A percentile compares a stretch with the other conserved stretches of the same genome.
Conservation (phyloP, 345 rosid species). For the Camelina neglecta region DNA sequence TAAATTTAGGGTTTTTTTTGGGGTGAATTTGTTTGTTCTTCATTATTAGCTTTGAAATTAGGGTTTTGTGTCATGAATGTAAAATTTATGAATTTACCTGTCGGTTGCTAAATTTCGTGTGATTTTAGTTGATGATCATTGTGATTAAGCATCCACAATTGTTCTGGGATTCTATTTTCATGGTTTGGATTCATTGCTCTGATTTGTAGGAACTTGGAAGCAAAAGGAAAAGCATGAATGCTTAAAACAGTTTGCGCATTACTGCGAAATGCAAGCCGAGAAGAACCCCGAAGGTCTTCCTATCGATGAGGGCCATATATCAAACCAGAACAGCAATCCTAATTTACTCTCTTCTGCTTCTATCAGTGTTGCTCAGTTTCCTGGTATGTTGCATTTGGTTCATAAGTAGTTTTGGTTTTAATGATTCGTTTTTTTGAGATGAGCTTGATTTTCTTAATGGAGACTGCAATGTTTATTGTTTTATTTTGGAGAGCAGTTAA, state of each 20-base stretch:
- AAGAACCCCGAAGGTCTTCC: constrained; percentile 37
- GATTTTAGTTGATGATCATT: constrained; percentile 27
- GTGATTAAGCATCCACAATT: neutral
- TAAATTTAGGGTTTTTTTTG: constrained; percentile 26
- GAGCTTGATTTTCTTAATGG: neutral
- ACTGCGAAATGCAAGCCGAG: constrained; percentile 42
- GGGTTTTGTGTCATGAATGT: constrained; percentile 9
- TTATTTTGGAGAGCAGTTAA: constrained; percentile 57
- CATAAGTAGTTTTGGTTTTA: constrained; percentile 4
- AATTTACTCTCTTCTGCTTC: constrained; percentile 48
- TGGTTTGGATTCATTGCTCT: constrained; percentile 15
- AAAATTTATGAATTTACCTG: neutral
- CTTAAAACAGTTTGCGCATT: constrained; percentile 4
- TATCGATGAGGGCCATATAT: constrained; percentile 28
- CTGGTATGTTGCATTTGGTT: constrained; percentile 58
- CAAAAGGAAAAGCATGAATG: constrained; percentile 32
- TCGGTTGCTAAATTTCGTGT: constrained; percentile 9
- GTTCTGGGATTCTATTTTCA: constrained; percentile 8
- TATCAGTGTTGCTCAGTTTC: constrained; percentile 50
- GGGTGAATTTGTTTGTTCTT: constrained; percentile 21
- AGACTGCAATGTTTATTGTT: constrained; percentile 12
- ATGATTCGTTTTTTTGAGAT: constrained; percentile 19
- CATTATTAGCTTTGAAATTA: constrained; percentile 14
- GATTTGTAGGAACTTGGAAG: constrained; percentile 24
- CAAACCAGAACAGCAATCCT: constrained; percentile 54